Evolutionary conservation across 495 filamentous ascomycete genomes (phyloP).

Genomic region (Penicillium soppii): DNA sequence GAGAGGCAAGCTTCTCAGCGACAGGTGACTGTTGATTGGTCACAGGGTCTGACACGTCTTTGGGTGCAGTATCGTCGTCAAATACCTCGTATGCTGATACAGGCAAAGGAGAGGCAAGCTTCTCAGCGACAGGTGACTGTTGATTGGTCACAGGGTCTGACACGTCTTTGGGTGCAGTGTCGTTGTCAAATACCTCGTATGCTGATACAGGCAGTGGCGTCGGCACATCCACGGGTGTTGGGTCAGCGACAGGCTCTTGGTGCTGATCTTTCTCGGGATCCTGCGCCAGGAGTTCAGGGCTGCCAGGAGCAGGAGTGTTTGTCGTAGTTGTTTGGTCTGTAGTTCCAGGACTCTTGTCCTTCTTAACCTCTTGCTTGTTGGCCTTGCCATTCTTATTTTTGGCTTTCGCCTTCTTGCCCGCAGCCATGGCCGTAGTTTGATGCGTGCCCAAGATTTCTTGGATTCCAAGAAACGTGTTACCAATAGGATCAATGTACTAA

Average conservation of each 20-base stretch:
- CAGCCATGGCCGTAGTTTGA: constrained; percentile 34
- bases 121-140: background rate
- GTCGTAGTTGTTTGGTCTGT: constrained; percentile 32
- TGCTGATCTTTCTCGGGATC: constrained; percentile 21
- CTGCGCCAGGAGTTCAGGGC: constrained; percentile 22
- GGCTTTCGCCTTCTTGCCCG: constrained; percentile 38
- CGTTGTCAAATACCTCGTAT: constrained; percentile 3
- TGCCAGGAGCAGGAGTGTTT: constrained; percentile 26
- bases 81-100: background rate
- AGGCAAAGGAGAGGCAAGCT: background rate
- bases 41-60: background rate
- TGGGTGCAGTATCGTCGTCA: background rate
- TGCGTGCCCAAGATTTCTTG: constrained; percentile 35
- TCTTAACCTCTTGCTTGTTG: constrained; percentile 43
- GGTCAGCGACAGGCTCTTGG: constrained; percentile 22
- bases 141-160: background rate
- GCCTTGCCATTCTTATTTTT: constrained; percentile 36
- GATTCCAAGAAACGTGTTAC: constrained; percentile 40
- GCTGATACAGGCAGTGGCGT: constrained; percentile 13
- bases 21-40: background rate
- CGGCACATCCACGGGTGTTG: constrained; percentile 18
- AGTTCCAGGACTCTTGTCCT: constrained; percentile 36
- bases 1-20: background rate
- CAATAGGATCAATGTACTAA: constrained; percentile 32
- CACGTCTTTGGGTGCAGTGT: background rate